phyloP scores from a whole-genome alignment of 768 basidiomycete genomes.

The Leccinum arenicola region DNA sequence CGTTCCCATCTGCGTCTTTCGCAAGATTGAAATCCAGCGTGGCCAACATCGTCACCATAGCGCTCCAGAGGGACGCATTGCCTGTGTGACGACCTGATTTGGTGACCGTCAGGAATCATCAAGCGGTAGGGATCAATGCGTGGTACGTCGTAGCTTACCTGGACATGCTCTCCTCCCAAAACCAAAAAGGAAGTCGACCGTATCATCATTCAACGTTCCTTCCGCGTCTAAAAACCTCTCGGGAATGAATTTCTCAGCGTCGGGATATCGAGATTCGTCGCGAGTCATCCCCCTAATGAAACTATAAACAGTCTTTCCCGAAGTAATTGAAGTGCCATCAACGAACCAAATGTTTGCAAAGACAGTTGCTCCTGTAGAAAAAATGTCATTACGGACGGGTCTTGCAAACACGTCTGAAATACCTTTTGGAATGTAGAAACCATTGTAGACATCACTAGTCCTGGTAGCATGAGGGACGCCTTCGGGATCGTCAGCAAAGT shows the following conservation, averaged over 20 bases:
- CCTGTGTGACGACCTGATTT: not conserved
- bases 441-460: slow-evolving; percentile 39
- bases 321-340: not conserved
- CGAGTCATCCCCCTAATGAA: slow-evolving; percentile 19
- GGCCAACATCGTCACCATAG: not conserved
- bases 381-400: not conserved
- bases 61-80: not conserved
- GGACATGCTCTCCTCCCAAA: not conserved
- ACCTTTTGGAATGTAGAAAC: slow-evolving; percentile 53
- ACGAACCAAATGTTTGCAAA: slow-evolving; percentile 17
- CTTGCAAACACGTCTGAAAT: not conserved
- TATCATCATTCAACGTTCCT: slow-evolving; percentile 11
- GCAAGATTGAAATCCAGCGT: not conserved
- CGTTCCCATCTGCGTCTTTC: not conserved
- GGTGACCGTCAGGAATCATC: not conserved
- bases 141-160: not conserved
- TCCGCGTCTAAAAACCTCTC: slow-evolving; percentile 12
- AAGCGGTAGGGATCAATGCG: not conserved
- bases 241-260: slow-evolving; percentile 15
- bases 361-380: slow-evolving; percentile 8
- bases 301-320: not conserved
- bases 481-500: not conserved
- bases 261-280: slow-evolving; percentile 18
- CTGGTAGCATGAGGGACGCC: slow-evolving; percentile 24
- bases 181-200: not conserved